Evolutionary conservation across 257 asterid species (phyloP).

Genomic region (Solanum habrochaites): DNA sequence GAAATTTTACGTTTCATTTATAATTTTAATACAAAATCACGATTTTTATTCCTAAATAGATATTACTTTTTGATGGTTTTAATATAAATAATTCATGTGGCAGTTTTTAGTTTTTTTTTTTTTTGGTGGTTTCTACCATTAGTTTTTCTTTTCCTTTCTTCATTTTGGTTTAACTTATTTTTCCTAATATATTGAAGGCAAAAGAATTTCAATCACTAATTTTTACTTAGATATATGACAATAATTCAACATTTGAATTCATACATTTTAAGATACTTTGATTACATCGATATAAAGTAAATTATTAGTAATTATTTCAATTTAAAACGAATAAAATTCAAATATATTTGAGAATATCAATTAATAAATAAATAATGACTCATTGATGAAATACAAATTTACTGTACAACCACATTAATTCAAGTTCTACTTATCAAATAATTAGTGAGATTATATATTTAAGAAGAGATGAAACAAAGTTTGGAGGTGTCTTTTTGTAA

Average conservation of each 20-base stretch:
- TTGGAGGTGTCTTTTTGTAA: neutral
- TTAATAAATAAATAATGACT: neutral
- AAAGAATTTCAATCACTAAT: neutral
- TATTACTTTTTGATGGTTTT: too few relatives aligned
- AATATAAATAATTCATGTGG: too few relatives aligned
- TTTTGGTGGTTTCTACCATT: neutral
- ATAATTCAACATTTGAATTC: neutral
- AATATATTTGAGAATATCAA: neutral
- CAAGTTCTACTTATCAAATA: neutral
- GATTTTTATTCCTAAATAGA: neutral
- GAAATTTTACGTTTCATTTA: neutral
- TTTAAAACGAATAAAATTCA: neutral
- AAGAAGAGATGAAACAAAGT: neutral
- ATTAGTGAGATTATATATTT: neutral
- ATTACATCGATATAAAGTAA: neutral
- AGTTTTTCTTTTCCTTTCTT: neutral
- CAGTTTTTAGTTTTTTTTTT: too few relatives aligned
- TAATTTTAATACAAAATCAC: neutral
- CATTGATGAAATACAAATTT: neutral
- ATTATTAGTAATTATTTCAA: neutral
- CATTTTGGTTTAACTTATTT: neutral
- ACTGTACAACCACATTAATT: neutral
- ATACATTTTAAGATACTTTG: neutral
- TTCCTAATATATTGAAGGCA: neutral
- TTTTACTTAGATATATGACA: neutral